Conservation (phyloP, 495 filamentous ascomycete genomes). For the Penicillium manginii region DNA sequence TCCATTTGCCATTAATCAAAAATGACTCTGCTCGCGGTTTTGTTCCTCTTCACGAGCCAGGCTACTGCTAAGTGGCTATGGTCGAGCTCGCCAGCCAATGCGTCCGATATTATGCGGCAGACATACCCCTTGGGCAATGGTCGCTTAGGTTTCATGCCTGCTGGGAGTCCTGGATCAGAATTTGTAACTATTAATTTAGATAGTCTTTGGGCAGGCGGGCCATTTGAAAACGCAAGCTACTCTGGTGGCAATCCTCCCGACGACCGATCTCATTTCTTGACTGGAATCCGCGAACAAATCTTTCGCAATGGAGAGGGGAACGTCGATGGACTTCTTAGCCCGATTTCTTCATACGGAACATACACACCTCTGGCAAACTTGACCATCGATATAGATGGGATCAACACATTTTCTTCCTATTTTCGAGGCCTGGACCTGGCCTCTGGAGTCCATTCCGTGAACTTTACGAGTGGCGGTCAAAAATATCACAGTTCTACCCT, state of each 20-base stretch:
- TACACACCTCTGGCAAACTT: slow-evolving; percentile 51
- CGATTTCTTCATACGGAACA: slow-evolving; percentile 44
- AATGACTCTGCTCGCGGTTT: neutral
- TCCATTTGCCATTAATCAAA: neutral
- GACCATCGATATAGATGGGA: slow-evolving; percentile 37
- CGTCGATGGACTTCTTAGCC: slow-evolving; percentile 43
- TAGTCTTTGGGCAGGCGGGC: slow-evolving; percentile 49
- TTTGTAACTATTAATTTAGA: slow-evolving; percentile 49
- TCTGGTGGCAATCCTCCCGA: slow-evolving; percentile 49
- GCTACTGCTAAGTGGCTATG: slow-evolving; percentile 18
- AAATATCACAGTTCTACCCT: slow-evolving; percentile 18
- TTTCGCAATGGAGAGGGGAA: slow-evolving; percentile 51
- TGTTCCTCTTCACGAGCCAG: neutral
- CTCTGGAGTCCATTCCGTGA: slow-evolving; percentile 39
- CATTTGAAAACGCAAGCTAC: slow-evolving; percentile 44
- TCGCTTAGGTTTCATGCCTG: slow-evolving; percentile 42
- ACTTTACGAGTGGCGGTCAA: slow-evolving; percentile 2
- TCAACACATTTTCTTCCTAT: slow-evolving; percentile 34
- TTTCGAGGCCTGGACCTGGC: slow-evolving; percentile 45
- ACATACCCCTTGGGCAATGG: slow-evolving; percentile 45
- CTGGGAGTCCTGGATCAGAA: slow-evolving; percentile 39
- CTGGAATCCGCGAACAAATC: slow-evolving; percentile 46
- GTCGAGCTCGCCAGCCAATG: slow-evolving; percentile 27
- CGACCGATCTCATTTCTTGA: slow-evolving; percentile 34
- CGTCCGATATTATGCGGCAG: slow-evolving; percentile 26